phyloP scores from a whole-genome alignment of 2,329 filamentous ascomycete species.

The Endocalyx cinctus region DNA sequence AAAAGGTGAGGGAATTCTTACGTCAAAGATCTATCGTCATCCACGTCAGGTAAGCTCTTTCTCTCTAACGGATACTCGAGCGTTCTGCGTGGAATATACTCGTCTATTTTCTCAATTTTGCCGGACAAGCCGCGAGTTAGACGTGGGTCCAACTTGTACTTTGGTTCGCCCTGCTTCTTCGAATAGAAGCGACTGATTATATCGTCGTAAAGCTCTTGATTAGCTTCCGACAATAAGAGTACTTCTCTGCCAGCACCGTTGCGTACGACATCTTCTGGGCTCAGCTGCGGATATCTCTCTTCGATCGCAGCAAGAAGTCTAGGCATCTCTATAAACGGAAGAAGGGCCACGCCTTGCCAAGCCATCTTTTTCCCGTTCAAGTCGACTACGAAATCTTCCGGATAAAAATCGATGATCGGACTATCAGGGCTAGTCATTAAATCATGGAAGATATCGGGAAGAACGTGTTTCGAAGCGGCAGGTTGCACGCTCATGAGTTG shows the following conservation, averaged over 20 bases:
- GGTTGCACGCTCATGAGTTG: conserved; percentile 98
- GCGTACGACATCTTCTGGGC: conserved; percentile 68
- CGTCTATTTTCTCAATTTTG: conserved; percentile 73
- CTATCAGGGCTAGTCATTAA: conserved; percentile 87
- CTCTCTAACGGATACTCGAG: conserved; percentile 73
- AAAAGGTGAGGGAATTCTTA: conserved; percentile 43
- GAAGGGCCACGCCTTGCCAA: conserved; percentile 90
- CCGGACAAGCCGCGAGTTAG: conserved; percentile 76
- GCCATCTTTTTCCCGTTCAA: conserved; percentile 97
- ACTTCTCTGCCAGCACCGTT: conserved; percentile 79
- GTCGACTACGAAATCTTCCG: conserved; percentile 87
- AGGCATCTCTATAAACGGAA: conserved; percentile 94
- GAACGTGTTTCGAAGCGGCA: conserved; percentile 84
- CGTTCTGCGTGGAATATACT: conserved; percentile 78
- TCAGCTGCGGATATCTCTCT: conserved; percentile 75
- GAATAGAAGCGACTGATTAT: conserved; percentile 84
- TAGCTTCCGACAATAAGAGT: conserved; percentile 76
- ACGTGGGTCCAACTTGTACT: conserved; percentile 69
- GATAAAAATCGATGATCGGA: conserved; percentile 96
- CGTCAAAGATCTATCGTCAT: conserved; percentile 83
- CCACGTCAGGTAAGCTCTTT: conserved; percentile 68
- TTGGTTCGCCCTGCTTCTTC: conserved; percentile 68
- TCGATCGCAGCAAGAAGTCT: conserved; percentile 78
- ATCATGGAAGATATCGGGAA: conserved; percentile 82
- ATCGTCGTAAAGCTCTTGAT: conserved; percentile 76